A percentile compares a stretch with the other conserved stretches of the same genome.
phyloP scores from a whole-genome alignment of 768 basidiomycete species.

The Psilocybe cyanescens region DNA sequence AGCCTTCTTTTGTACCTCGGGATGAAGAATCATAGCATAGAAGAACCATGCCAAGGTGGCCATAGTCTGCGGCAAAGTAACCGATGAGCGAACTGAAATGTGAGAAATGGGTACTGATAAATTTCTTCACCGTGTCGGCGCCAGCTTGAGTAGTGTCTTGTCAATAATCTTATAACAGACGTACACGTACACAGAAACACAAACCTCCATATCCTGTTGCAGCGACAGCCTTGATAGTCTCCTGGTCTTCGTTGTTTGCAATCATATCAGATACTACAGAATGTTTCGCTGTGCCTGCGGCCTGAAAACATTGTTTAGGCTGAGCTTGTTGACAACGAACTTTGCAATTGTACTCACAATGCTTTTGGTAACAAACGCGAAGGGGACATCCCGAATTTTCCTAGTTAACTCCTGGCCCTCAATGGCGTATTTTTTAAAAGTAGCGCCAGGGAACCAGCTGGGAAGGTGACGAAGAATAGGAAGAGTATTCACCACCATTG shows the following conservation, averaged over 20 bases:
- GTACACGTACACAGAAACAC: background rate
- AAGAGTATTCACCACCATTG: constrained; percentile 27
- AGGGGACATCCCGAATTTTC: constrained; percentile 23
- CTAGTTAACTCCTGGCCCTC: constrained; percentile 15
- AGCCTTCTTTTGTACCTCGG: constrained; percentile 32
- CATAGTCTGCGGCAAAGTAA: constrained; percentile 3
- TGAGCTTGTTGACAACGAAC: no score
- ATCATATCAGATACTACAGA: constrained; percentile 16
- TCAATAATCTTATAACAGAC: no score
- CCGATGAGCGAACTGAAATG: background rate
- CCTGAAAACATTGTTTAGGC: constrained; percentile 9
- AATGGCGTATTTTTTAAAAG: constrained; percentile 24
- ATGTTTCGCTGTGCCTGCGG: constrained; percentile 11
- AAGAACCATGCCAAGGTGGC: constrained; percentile 22
- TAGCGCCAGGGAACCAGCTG: constrained; percentile 35
- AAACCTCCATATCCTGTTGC: constrained; percentile 21
- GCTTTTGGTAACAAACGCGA: constrained; percentile 20
- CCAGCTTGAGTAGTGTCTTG: background rate
- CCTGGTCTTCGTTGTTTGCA: constrained; percentile 5
- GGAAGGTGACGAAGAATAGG: constrained; percentile 31
- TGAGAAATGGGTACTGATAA: no score
- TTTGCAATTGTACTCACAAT: constrained; percentile 16
- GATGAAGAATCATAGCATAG: constrained; percentile 30
- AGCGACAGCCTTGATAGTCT: constrained; percentile 14
- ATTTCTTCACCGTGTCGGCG: constrained; percentile 4